phyloP scores from a whole-genome alignment of 1,284 basidiomycete species.

The Volvariella surrecta region DNA sequence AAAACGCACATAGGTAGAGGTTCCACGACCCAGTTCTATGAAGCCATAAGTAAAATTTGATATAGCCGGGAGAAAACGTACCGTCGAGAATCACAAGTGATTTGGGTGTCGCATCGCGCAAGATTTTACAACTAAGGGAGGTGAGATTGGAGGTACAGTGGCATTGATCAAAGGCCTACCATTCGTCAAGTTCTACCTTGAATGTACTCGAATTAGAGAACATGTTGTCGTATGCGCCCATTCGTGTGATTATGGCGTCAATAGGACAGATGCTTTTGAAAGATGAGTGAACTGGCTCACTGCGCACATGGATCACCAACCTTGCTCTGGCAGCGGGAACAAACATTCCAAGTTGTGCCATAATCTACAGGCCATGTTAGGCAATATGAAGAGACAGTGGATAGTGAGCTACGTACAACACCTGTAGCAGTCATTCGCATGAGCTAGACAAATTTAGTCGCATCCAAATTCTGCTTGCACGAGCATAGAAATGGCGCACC shows the following conservation, averaged over 20 bases:
- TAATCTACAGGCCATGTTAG: slow-evolving; percentile 48
- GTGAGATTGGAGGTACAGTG: background rate
- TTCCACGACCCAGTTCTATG: slow-evolving; percentile 82
- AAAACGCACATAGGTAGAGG: slow-evolving; percentile 68
- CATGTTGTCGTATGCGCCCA: slow-evolving; percentile 99
- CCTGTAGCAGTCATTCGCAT: slow-evolving; percentile 97
- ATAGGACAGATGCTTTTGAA: slow-evolving; percentile 71
- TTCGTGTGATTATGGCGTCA: slow-evolving; percentile 92
- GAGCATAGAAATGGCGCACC: slow-evolving; percentile 7
- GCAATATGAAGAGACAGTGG: background rate
- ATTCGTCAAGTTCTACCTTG: slow-evolving; percentile 96
- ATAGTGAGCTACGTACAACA: slow-evolving; percentile 40
- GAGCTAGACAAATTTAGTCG: slow-evolving; percentile 30
- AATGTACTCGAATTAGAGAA: slow-evolving; percentile 93
- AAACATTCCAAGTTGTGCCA: slow-evolving; percentile 97
- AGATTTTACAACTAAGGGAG: slow-evolving; percentile 70
- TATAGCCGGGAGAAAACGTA: slow-evolving; percentile 23
- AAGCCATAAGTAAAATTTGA: background rate
- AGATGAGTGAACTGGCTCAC: background rate
- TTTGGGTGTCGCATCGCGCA: slow-evolving; percentile 84
- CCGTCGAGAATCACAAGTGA: slow-evolving; percentile 95
- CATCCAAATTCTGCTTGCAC: slow-evolving; percentile 20
- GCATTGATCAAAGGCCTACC: slow-evolving; percentile 32
- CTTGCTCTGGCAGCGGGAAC: slow-evolving; percentile 83
- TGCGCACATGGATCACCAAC: slow-evolving; percentile 28